A percentile compares a stretch with the other conserved stretches of the same genome.
Evolutionary conservation across 169 alveolate species (phyloP).

Genomic region (Cardiosporidium cionae): DNA sequence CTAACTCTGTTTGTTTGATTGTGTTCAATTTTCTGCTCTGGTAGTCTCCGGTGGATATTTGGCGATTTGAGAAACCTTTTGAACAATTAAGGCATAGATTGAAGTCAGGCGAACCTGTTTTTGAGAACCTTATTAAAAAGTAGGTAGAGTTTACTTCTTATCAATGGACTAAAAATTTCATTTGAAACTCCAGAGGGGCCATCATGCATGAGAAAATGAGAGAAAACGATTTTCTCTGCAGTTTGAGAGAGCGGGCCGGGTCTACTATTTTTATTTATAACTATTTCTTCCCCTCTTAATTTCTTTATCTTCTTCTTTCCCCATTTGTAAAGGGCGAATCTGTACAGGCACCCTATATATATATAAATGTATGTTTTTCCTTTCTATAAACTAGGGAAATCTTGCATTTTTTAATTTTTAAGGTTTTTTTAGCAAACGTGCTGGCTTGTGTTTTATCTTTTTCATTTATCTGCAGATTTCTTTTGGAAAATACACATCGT

Average conservation of each 20-base stretch:
- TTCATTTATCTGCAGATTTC: too few relatives aligned
- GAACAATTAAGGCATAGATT: not conserved
- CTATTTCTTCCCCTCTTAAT: not conserved
- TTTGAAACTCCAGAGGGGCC: not conserved
- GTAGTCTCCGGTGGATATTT: conserved; percentile 12
- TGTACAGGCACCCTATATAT: too few relatives aligned
- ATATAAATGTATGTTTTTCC: too few relatives aligned
- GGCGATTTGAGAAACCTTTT: conserved; percentile 9
- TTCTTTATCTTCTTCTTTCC: not conserved
- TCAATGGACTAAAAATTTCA: not conserved
- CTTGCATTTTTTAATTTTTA: too few relatives aligned
- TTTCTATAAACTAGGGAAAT: too few relatives aligned
- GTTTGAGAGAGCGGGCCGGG: not conserved
- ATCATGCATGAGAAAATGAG: not conserved
- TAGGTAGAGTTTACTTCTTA: not conserved
- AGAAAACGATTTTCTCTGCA: not conserved
- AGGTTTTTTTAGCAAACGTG: too few relatives aligned
- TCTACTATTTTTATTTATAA: not conserved
- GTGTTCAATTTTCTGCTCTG: not conserved
- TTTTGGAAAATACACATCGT: conserved; percentile 22
- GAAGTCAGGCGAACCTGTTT: conserved; percentile 13
- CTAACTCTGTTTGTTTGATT: not conserved
- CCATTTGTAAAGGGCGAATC: too few relatives aligned
- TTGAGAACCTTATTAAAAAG: conserved; percentile 7
- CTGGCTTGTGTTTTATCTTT: too few relatives aligned